phyloP scores from a whole-genome alignment of 2,329 filamentous ascomycete species.

The Gremmenia infestans region DNA sequence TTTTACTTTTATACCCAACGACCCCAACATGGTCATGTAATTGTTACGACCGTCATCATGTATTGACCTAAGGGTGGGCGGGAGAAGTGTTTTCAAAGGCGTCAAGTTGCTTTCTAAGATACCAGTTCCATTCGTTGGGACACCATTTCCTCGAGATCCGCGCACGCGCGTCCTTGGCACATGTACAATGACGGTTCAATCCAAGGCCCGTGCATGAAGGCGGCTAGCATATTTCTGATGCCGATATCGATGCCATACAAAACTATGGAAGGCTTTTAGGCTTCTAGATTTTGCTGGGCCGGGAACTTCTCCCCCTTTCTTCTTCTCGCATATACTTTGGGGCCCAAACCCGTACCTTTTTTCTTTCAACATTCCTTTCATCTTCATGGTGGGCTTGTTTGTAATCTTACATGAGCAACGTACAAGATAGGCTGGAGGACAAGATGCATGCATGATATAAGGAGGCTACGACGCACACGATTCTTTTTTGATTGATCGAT shows the following conservation, averaged over 20 bases:
- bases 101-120: slow-evolving; percentile 25
- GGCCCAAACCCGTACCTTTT: not conserved
- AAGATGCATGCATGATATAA: not conserved
- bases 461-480: slow-evolving; percentile 1
- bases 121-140: slow-evolving; percentile 25
- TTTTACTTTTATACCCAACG: slow-evolving; percentile 22
- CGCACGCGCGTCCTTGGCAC: slow-evolving; percentile 2
- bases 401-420: not conserved
- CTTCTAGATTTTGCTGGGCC: not conserved
- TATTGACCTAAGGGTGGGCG: slow-evolving; percentile 12
- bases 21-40: slow-evolving; percentile 26
- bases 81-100: slow-evolving; percentile 13
- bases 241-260: slow-evolving; percentile 2
- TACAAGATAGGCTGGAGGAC: not conserved
- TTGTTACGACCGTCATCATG: slow-evolving; percentile 22
- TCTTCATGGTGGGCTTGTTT: not conserved
- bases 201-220: slow-evolving; percentile 9
- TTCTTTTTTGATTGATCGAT: not conserved
- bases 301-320: not conserved
- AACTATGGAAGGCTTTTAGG: not conserved
- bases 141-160: slow-evolving; percentile 12
- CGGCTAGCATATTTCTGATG: slow-evolving; percentile 1
- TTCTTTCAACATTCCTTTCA: not conserved
- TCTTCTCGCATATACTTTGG: slow-evolving; percentile 1
- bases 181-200: slow-evolving; percentile 6